Conservation (phyloP, 2,329 filamentous ascomycete species). For the Colletotrichum camelliae region DNA sequence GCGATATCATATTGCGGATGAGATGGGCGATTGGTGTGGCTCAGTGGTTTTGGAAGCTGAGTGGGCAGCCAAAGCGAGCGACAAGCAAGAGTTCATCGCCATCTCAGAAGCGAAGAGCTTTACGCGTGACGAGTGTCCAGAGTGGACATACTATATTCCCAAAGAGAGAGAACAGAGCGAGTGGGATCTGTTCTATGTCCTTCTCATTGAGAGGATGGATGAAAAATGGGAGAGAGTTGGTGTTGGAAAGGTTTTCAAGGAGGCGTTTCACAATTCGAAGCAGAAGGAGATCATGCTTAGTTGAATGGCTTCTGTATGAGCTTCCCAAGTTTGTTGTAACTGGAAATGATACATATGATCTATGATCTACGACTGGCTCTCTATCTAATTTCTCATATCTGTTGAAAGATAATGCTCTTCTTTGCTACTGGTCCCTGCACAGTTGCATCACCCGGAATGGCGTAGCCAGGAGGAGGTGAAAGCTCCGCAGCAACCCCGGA, state of each 20-base stretch:
- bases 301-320: background rate
- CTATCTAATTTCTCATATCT: background rate
- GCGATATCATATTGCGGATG: constrained; percentile 32
- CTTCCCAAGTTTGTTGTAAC: accelerated
- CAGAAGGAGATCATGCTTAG: constrained; percentile 32
- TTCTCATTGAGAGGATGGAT: constrained; percentile 30
- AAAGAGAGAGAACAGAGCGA: constrained; percentile 33
- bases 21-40: constrained; percentile 35
- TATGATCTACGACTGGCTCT: background rate
- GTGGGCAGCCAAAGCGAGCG: constrained; percentile 21
- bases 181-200: constrained; percentile 38
- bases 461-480: background rate
- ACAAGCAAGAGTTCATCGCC: constrained; percentile 32
- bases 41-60: constrained; percentile 29
- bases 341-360: background rate
- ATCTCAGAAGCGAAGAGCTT: constrained; percentile 38
- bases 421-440: background rate
- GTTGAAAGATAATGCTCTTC: background rate
- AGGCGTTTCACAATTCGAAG: constrained; percentile 27
- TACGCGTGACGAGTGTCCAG: constrained; percentile 30
- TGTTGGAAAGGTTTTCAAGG: constrained; percentile 37
- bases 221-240: constrained; percentile 31
- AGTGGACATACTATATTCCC: constrained; percentile 40
- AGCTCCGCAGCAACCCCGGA: background rate
- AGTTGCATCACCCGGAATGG: background rate